A percentile compares a stretch with the other conserved stretches of the same genome.
Conservation (phyloP, 2,329 filamentous ascomycete genomes). For the Penicillium sp. region DNA sequence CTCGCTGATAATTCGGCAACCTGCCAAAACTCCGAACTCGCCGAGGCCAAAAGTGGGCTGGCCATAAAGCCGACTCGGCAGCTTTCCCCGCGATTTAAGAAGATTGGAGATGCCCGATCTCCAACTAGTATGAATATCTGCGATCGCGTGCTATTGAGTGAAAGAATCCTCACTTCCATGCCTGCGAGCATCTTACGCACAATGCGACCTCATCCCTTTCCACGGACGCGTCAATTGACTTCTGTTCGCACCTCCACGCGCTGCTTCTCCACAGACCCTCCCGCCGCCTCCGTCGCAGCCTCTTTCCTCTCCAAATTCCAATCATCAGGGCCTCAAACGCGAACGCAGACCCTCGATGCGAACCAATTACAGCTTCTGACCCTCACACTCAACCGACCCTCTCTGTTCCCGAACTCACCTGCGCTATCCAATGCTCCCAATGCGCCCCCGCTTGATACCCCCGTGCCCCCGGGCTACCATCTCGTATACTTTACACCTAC, state of each 20-base stretch:
- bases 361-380: conserved; percentile 66
- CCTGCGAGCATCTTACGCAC: not conserved
- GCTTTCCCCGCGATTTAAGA: conserved; percentile 12
- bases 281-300: conserved; percentile 38
- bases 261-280: conserved; percentile 22
- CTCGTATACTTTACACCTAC: conserved; percentile 65
- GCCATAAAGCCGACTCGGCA: conserved; percentile 18
- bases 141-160: not conserved
- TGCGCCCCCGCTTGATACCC: conserved; percentile 48
- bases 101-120: conserved; percentile 6
- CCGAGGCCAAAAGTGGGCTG: not conserved
- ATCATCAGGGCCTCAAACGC: conserved; percentile 45
- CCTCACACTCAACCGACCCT: conserved; percentile 57
- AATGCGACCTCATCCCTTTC: not conserved
- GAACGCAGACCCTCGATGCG: conserved; percentile 58
- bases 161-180: not conserved
- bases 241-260: not conserved
- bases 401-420: conserved; percentile 43
- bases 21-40: not conserved
- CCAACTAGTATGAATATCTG: not conserved
- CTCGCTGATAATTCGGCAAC: not conserved
- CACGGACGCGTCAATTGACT: not conserved
- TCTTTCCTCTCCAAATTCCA: conserved; percentile 48
- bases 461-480: conserved; percentile 62
- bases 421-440: conserved; percentile 42